A percentile compares a stretch with the other conserved stretches of the same genome.
Conservation (phyloP, 2,329 filamentous ascomycete genomes). For the Epichloe scottii region DNA sequence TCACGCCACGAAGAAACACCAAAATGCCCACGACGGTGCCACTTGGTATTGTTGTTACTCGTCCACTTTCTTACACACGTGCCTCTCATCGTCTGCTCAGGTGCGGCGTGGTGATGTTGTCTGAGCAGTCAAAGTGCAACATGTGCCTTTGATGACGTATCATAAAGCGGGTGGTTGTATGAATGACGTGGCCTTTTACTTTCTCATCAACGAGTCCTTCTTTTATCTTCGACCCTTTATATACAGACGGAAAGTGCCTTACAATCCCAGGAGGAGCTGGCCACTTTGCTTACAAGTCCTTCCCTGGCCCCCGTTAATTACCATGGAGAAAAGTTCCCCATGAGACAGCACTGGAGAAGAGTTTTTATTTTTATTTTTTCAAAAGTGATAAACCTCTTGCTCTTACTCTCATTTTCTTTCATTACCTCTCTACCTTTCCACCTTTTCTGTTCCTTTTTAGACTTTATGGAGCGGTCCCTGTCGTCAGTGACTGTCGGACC, state of each 20-base stretch:
- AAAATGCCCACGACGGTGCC: slow-evolving; percentile 8
- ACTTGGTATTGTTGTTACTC: neutral
- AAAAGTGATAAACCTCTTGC: neutral
- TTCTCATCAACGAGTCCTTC: neutral
- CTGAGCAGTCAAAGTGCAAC: neutral
- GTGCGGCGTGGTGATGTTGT: too few relatives aligned
- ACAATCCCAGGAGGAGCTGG: neutral
- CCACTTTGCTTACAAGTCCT: neutral
- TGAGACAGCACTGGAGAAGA: neutral
- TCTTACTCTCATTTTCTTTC: neutral
- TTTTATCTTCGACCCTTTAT: neutral
- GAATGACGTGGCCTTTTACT: neutral
- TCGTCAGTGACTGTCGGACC: neutral
- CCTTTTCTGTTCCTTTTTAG: neutral
- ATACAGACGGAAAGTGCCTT: neutral
- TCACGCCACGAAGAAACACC: slow-evolving; percentile 9
- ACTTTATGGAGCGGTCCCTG: neutral
- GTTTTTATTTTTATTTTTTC: neutral
- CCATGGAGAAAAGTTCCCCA: neutral
- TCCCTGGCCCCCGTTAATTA: neutral
- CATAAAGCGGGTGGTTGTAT: neutral
- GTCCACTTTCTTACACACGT: neutral
- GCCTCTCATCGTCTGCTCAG: neutral
- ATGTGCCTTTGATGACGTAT: neutral
- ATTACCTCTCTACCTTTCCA: neutral